phyloP scores from a whole-genome alignment of 2,329 filamentous ascomycete species.

The Dissoconium aciculare region DNA sequence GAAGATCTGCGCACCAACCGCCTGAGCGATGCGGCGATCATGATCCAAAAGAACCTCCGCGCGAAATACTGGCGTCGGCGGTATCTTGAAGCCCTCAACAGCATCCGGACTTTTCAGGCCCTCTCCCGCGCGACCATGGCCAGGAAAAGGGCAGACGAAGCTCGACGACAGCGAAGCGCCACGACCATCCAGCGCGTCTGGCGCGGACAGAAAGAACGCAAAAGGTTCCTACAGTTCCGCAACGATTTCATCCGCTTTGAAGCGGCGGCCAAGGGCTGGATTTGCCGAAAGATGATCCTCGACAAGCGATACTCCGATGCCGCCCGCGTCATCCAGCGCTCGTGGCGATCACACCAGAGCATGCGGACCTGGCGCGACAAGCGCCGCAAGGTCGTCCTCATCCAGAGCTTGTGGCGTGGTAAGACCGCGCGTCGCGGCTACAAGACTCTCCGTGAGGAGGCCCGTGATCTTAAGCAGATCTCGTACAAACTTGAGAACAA shows the following conservation, averaged over 20 bases:
- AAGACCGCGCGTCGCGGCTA: conserved; percentile 67
- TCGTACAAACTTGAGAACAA: conserved; percentile 99
- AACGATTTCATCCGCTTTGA: conserved; percentile 78
- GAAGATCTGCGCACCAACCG: conserved; percentile 85
- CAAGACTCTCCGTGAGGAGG: conserved; percentile 85
- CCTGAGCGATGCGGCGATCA: conserved; percentile 82
- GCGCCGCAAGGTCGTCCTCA: conserved; percentile 72
- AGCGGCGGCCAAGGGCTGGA: conserved; percentile 78
- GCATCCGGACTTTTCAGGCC: conserved; percentile 69
- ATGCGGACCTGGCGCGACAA: conserved; percentile 74
- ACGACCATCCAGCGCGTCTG: conserved; percentile 92
- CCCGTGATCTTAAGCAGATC: conserved; percentile 95
- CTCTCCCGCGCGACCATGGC: conserved; percentile 63
- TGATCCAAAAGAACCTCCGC: conserved; percentile 97
- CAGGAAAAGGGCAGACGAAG: conserved; percentile 61
- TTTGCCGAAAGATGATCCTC: conserved; percentile 81
- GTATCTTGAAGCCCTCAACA: conserved; percentile 72
- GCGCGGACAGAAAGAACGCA: conserved; percentile 82
- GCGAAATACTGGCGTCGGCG: conserved; percentile 89
- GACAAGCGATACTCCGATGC: conserved; percentile 89
- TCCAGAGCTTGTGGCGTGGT: conserved; percentile 89
- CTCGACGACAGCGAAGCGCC: conserved; percentile 69
- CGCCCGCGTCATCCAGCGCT: conserved; percentile 75
- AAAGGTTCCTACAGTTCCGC: conserved; percentile 61
- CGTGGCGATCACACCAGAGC: conserved; percentile 69